These are phyloP conservation scores for Lyophyllum shimeji DNA, from an alignment of 768 basidiomycete genomes.

Conservation along the genomic window DNA sequence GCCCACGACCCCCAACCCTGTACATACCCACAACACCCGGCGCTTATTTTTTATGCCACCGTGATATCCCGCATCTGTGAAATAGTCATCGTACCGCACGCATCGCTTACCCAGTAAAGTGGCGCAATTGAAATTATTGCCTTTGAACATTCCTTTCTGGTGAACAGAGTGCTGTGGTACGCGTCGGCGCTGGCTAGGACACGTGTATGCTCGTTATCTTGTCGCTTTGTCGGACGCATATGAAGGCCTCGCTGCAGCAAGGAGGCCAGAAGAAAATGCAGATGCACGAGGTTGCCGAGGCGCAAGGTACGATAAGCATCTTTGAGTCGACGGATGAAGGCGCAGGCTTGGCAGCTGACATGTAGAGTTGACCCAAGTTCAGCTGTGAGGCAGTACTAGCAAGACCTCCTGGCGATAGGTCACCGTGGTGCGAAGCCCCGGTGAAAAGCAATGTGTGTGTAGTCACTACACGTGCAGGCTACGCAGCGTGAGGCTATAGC, in stretches of 20 bases:
- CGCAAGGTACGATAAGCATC: constrained; percentile 10
- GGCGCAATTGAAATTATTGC: constrained; percentile 9
- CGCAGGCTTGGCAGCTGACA: constrained; percentile 3
- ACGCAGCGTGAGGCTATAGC: neutral
- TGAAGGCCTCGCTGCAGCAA: constrained; percentile 12
- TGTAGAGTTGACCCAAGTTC: neutral
- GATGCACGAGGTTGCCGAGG: neutral
- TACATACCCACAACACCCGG: constrained; percentile 9
- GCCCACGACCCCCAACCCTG: neutral
- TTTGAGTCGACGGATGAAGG: neutral
- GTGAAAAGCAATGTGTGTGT: neutral
- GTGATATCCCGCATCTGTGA: constrained; percentile 13
- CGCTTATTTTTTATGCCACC: constrained; percentile 19
- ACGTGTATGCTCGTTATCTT: neutral
- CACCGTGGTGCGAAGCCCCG: neutral
- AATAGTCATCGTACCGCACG: constrained; percentile 2
- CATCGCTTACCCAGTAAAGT: constrained; percentile 10
- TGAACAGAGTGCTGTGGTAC: neutral
- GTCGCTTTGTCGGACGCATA: neutral
- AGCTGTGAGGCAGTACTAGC: neutral
- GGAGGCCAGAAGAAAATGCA: constrained; percentile 1
- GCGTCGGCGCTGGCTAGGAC: neutral
- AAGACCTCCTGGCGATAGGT: neutral
- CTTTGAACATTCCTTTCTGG: neutral
- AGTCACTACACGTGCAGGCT: neutral